Base-by-base conservation (phyloP, 2,329 filamentous ascomycete species). In the Diplodia seriata region DNA sequence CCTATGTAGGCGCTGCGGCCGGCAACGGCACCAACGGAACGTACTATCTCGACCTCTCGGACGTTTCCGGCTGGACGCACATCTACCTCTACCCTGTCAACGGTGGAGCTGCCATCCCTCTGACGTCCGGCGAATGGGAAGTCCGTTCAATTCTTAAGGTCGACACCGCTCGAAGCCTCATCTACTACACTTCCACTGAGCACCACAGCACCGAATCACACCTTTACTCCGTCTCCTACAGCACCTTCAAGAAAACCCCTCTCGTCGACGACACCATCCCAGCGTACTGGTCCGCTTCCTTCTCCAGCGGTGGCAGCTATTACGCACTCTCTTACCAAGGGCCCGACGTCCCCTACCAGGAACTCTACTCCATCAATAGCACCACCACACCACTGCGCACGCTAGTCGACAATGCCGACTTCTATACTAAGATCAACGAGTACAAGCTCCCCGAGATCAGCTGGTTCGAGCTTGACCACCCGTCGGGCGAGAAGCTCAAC, bases 81-180 rank as follows among this genome's bases (percentile, higher is more conserved):
- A 79, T 91, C 55, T 91, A 91, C 73, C 79, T 91, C 0, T 87
- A 87, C 73, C 84, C 88, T 0, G 82, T 89, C 20, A 77, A 84
- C 15, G 86, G 86, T 1, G 85, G 85, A 26, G 77, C 84, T 50
- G 80, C 85, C 1, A 84, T 85, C 3, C 80, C 86, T 2, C 81
- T 91, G n/a, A 91, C 89, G 0, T 79, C 81, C 2, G 89, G 89
- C 3, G 81, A 89, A 20, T 91, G 88, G 87, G 89, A 91, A 73
- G 89, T 91, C 2, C 80, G 81, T 0, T 72, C 81, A 0, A 85
- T 91, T 56, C 77, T 88, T 43, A 86, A 88, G 71, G 81, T 91
- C 59, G 88, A 91, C 73, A 81, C 81, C 0, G 74, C 79, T 49
- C 83, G 83, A 7, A 81, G 84, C 31, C 77, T 89, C 7, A 77